Evolutionary conservation across 2,329 filamentous ascomycete species (phyloP).

Genomic region (Cladophialophora exuberans): DNA sequence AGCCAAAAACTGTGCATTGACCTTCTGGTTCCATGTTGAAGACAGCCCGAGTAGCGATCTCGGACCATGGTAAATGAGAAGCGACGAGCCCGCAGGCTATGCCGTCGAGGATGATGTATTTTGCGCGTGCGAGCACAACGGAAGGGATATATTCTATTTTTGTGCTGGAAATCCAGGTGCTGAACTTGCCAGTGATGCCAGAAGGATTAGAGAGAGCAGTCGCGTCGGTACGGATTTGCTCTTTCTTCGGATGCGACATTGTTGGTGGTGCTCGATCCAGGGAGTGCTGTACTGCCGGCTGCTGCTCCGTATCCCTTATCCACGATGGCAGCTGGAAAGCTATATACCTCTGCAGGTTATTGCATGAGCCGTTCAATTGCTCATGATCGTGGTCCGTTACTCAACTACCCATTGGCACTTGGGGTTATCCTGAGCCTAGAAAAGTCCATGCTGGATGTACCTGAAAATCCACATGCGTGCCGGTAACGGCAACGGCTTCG

Average conservation of each 20-base stretch:
- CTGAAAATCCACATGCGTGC: no score
- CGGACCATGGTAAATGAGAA: slow-evolving; percentile 47
- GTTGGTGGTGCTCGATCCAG: no score
- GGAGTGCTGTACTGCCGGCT: no score
- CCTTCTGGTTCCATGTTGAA: slow-evolving; percentile 39
- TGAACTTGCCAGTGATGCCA: slow-evolving; percentile 34
- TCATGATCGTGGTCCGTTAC: no score
- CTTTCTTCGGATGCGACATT: neutral
- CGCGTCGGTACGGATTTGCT: neutral
- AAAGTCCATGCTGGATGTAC: no score
- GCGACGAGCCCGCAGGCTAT: slow-evolving; percentile 47
- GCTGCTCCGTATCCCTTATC: no score
- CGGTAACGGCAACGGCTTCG: no score
- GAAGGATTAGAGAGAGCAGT: slow-evolving; percentile 11
- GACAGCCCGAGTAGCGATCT: slow-evolving; percentile 40
- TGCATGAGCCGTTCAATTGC: no score
- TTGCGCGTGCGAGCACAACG: slow-evolving; percentile 40
- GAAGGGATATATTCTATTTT: slow-evolving; percentile 38
- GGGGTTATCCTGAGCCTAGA: no score
- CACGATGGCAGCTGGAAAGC: no score
- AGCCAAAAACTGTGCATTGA: slow-evolving; percentile 35
- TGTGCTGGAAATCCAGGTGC: slow-evolving; percentile 37
- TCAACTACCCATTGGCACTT: no score
- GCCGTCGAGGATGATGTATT: slow-evolving; percentile 50
- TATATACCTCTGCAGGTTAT: no score